phyloP scores from a whole-genome alignment of 208 protist genomes.

The Leishmania major region DNA sequence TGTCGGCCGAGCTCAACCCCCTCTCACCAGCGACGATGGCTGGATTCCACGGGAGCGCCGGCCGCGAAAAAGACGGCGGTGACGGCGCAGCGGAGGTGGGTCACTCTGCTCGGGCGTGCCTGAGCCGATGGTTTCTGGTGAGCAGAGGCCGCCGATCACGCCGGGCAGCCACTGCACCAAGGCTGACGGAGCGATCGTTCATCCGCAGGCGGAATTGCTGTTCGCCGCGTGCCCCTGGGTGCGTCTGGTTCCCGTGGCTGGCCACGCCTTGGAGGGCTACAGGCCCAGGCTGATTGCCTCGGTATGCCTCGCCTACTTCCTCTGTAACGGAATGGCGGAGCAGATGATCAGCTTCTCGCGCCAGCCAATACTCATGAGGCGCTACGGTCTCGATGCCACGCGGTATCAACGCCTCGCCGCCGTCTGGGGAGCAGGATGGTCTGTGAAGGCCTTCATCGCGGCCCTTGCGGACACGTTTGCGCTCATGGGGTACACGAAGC shows the following conservation, averaged over 20 bases:
- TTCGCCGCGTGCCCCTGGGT: slow-evolving; percentile 32
- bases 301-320: slow-evolving; percentile 33
- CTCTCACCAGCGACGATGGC: background rate
- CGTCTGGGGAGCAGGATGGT: slow-evolving; percentile 38
- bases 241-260: slow-evolving; percentile 32
- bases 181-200: slow-evolving; percentile 19
- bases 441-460: slow-evolving; percentile 52
- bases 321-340: slow-evolving; percentile 41
- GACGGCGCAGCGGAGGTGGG: background rate
- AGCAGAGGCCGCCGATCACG: background rate
- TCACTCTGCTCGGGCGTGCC: background rate
- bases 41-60: background rate
- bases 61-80: background rate
- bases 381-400: slow-evolving; percentile 21
- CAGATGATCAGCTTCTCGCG: slow-evolving; percentile 38
- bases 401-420: slow-evolving; percentile 43
- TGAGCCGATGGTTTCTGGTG: background rate
- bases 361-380: slow-evolving; percentile 44
- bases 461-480: slow-evolving; percentile 44
- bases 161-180: slow-evolving; percentile 2
- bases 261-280: slow-evolving; percentile 35
- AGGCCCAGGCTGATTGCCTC: slow-evolving; percentile 37
- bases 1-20: too few species aligned
- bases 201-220: slow-evolving; percentile 26
- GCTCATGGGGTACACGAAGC: slow-evolving; percentile 54